phyloP scores from a whole-genome alignment of 371 early-diverging fungal genomes.

The Mucor lusitanicus region DNA sequence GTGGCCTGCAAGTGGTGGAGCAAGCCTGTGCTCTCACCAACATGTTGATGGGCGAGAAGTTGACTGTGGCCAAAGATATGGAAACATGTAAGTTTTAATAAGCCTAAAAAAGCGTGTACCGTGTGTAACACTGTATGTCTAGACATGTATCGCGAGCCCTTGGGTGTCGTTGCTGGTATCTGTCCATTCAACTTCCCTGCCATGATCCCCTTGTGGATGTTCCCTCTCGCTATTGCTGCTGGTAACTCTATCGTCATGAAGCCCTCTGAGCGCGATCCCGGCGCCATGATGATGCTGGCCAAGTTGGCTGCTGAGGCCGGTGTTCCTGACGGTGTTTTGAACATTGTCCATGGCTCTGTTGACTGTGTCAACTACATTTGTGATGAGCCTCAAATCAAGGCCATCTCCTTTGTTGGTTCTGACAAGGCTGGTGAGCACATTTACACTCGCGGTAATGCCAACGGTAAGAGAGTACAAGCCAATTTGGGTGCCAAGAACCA shows the following conservation, averaged over 20 bases:
- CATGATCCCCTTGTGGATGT: constrained; percentile 97
- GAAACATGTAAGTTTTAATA: constrained; percentile 74
- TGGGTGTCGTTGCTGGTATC: constrained; percentile 96
- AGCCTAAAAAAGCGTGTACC: background rate
- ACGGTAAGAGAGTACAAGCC: constrained; percentile 97
- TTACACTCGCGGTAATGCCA: constrained; percentile 82
- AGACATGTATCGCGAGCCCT: constrained; percentile 89
- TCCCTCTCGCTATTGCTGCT: constrained; percentile 71
- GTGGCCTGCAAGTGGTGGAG: constrained; percentile 93
- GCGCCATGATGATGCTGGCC: constrained; percentile 93
- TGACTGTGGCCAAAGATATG: constrained; percentile 92
- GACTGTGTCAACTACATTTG: constrained; percentile 94
- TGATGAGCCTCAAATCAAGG: constrained; percentile 84
- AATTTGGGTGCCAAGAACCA: constrained; percentile 98
- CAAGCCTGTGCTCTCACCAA: constrained; percentile 81
- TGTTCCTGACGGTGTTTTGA: constrained; percentile 92
- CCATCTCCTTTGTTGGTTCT: constrained; percentile 95
- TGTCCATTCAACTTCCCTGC: constrained; percentile 98
- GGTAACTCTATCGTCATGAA: constrained; percentile 27
- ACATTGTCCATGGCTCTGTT: constrained; percentile 90
- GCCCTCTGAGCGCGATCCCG: constrained; percentile 95
- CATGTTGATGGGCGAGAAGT: constrained; percentile 80
- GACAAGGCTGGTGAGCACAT: constrained; percentile 87
- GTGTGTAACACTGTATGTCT: background rate
- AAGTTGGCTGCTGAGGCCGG: constrained; percentile 91